phyloP scores from a whole-genome alignment of 345 rosid genomes.

The Moricandia arvensis region DNA sequence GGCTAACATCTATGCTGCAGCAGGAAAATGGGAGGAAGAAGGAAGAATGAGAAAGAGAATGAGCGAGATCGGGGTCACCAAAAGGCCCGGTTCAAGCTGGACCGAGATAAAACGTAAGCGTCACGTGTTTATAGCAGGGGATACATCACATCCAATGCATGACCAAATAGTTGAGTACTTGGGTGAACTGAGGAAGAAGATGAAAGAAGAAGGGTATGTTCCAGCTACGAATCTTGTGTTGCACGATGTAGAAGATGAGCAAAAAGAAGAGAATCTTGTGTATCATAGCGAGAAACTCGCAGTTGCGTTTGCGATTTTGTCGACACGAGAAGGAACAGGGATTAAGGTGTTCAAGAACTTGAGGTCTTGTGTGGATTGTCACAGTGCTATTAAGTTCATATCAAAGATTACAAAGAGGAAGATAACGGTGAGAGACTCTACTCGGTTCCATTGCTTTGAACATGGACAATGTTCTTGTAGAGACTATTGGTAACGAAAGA shows the following conservation, averaged over 20 bases:
- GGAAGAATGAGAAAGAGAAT: constrained; percentile 60
- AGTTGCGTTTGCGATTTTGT: constrained; percentile 74
- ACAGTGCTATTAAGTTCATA: constrained; percentile 78
- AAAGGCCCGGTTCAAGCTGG: constrained; percentile 85
- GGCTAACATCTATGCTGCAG: constrained; percentile 82
- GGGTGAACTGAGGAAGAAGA: constrained; percentile 47
- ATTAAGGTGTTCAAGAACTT: constrained; percentile 82
- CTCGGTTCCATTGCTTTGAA: constrained; percentile 83
- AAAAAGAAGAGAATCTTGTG: constrained; percentile 76
- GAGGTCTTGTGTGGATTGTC: constrained; percentile 92
- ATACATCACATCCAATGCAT: constrained; percentile 63
- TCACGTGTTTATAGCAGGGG: constrained; percentile 72
- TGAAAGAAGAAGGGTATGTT: constrained; percentile 86
- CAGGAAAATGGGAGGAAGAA: constrained; percentile 74
- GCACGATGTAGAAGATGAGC: constrained; percentile 92
- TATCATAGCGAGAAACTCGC: constrained; percentile 95
- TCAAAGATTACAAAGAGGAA: constrained; percentile 68
- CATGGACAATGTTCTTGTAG: constrained; percentile 76
- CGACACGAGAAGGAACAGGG: constrained; percentile 61
- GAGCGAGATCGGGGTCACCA: constrained; percentile 59
- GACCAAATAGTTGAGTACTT: constrained; percentile 61
- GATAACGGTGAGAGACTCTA: constrained; percentile 73
- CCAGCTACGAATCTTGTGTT: constrained; percentile 70
- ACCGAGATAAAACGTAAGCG: constrained; percentile 62
- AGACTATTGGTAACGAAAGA: constrained; percentile 70